Conservation (phyloP, 1,284 basidiomycete genomes). For the Cutaneotrichosporon cavernicola region DNA sequence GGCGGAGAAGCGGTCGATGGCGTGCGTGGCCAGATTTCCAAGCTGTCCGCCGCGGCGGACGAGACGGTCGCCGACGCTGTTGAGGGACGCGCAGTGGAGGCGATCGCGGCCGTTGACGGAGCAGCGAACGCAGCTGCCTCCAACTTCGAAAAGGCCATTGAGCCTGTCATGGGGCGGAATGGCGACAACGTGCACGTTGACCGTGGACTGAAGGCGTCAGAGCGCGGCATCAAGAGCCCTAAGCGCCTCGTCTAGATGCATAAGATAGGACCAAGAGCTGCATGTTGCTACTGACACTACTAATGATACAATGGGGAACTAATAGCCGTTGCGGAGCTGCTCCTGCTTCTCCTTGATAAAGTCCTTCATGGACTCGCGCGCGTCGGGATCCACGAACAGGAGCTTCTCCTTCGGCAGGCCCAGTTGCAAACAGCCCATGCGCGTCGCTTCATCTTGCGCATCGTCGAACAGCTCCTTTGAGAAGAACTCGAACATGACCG, state of each 20-base stretch:
- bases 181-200: conserved; percentile 11
- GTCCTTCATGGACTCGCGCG: conserved; percentile 45
- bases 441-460: conserved; percentile 38
- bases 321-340: conserved; percentile 31
- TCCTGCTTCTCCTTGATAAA: conserved; percentile 42
- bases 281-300: not conserved
- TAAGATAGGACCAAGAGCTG: conserved; percentile 11
- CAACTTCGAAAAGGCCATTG: not conserved
- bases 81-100: not conserved
- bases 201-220: conserved; percentile 15
- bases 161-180: not conserved
- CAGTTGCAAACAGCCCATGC: conserved; percentile 36
- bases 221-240: conserved; percentile 15
- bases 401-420: conserved; percentile 35
- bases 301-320: conserved; percentile 6
- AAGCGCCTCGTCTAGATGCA: conserved; percentile 27
- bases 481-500: conserved; percentile 47
- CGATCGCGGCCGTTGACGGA: not conserved
- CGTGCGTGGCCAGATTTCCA: conserved; percentile 9
- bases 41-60: conserved; percentile 5
- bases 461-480: conserved; percentile 49
- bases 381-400: conserved; percentile 43
- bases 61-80: conserved; percentile 1
- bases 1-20: conserved; percentile 22
- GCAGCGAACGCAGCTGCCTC: not conserved